These are phyloP conservation scores for Sordariomycetes sp. DNA, from an alignment of 2,329 filamentous ascomycete species.

Conservation along the genomic window DNA sequence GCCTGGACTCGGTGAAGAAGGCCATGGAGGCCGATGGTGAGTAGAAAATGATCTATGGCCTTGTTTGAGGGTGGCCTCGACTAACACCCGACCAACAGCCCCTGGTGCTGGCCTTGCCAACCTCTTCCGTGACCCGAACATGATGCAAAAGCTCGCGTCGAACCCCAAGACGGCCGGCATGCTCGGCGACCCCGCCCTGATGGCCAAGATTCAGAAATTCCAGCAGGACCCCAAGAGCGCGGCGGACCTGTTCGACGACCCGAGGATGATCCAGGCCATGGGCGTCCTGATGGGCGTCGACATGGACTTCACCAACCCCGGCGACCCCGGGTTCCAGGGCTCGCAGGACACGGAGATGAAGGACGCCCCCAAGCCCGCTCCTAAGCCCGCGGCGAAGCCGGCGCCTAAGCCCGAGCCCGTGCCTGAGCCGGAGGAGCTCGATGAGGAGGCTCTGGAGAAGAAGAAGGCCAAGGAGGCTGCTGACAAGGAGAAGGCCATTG, in stretches of 20 bases:
- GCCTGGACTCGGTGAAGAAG: slow-evolving; percentile 73
- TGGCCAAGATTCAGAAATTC: slow-evolving; percentile 76
- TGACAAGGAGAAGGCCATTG: slow-evolving; percentile 87
- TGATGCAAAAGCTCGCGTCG: slow-evolving; percentile 79
- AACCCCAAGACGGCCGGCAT: slow-evolving; percentile 87
- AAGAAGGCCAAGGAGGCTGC: slow-evolving; percentile 87
- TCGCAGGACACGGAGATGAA: slow-evolving; percentile 68
- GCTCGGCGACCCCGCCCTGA: slow-evolving; percentile 77
- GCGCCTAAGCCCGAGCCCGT: slow-evolving; percentile 32
- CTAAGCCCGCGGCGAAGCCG: slow-evolving; percentile 23
- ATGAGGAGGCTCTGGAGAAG: slow-evolving; percentile 75
- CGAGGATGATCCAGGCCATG: slow-evolving; percentile 86
- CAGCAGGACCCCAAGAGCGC: slow-evolving; percentile 71
- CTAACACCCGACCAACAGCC: slow-evolving; percentile 23
- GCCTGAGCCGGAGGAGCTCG: slow-evolving; percentile 58
- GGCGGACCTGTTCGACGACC: slow-evolving; percentile 75
- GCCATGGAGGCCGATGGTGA: slow-evolving; percentile 59
- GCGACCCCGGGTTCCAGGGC: slow-evolving; percentile 31
- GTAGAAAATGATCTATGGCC: slow-evolving; percentile 8
- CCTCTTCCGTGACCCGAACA: slow-evolving; percentile 89
- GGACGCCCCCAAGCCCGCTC: slow-evolving; percentile 43
- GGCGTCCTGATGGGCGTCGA: slow-evolving; percentile 90
- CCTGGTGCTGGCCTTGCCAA: slow-evolving; percentile 68
- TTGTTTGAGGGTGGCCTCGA: slow-evolving; percentile 13
- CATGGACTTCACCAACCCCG: slow-evolving; percentile 48